Evolutionary conservation across 257 asterid species (phyloP).

Genomic region (Datura wrightii): DNA sequence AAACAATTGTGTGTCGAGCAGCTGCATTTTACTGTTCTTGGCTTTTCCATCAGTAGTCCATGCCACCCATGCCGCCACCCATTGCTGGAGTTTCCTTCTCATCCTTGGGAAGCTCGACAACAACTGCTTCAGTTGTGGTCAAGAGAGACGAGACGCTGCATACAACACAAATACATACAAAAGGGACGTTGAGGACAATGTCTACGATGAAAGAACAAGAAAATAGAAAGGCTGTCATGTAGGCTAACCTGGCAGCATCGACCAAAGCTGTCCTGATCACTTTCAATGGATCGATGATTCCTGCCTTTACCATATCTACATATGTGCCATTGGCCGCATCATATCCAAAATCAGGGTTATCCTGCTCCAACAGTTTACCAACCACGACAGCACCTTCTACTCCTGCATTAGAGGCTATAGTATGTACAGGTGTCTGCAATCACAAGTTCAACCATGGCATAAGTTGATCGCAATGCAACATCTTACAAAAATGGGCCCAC

Average conservation of each 20-base stretch:
- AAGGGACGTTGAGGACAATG: background rate
- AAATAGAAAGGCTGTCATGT: background rate
- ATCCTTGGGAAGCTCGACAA: conserved; percentile 78
- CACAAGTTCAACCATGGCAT: background rate
- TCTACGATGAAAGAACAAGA: background rate
- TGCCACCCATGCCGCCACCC: conserved; percentile 87
- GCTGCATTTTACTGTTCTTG: background rate
- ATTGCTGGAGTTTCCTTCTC: conserved; percentile 68
- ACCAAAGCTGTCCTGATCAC: conserved; percentile 93
- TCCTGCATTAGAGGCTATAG: conserved; percentile 89
- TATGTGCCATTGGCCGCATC: conserved; percentile 98
- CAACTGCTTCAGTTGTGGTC: conserved; percentile 92
- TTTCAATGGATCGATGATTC: conserved; percentile 85
- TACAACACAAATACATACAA: background rate
- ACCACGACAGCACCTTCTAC: conserved; percentile 97
- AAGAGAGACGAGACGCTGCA: conserved; percentile 84
- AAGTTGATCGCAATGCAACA: background rate
- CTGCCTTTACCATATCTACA: conserved; percentile 91
- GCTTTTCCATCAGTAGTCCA: conserved; percentile 60
- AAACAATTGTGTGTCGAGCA: conserved; percentile 22
- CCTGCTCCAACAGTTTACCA: conserved; percentile 90
- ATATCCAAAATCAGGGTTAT: conserved; percentile 84
- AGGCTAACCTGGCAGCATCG: conserved; percentile 86
- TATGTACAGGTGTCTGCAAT: conserved; percentile 74
- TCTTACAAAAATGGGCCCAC: background rate